Evolutionary conservation across 139 green algal genomes (phyloP), one percentile per base, ranked within the genome.

Genomic region (Haematococcus sp.): DNA sequence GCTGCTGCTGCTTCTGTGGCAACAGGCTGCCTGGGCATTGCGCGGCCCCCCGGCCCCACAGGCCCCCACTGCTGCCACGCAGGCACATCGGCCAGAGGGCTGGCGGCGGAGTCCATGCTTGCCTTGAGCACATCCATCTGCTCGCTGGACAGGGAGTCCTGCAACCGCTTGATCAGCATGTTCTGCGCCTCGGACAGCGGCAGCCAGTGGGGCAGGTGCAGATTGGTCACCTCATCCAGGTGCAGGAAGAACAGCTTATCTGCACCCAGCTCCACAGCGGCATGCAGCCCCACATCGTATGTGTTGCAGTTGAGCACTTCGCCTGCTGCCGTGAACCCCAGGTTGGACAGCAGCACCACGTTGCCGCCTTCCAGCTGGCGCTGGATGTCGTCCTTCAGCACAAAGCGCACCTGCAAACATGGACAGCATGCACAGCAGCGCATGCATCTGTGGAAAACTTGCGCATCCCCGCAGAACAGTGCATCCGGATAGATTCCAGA

Each of bases 301-400:
- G 84, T 88, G 84, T 95, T 97, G 88, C 94, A 98, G 89, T 98
- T 98, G 49, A 99, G 88, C 61, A 98, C 89, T 71, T 98, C 91
- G 0, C 95, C 95, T 7, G 80, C 75, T 0, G 91, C 80, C 1
- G 81, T 90, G 75, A 88, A 94, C 3, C 83, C 90, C 1, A 99
- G 70, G 86, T 95, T 98, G 58, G 79, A 90, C 1, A 99, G 84
- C 44, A 99, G 79, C 43, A 98, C 94, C 32, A 99, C 85, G 80
- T 93, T 90, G 46, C 88, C 88, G 3, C 70, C 63, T 5, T 96
- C 83, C 33, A 99, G 85, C 78, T 97, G 93, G 60, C 83, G 66
- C 28, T 76, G 54, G 67, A 99, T 92, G 23, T 83, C 86, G 27
- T 88, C 82, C 32, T 75, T 77, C 46, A 94, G 84, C 66, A 98